Evolutionary conservation across 352 stramenopile species (phyloP).

Genomic region (Pythium dissotocum): DNA sequence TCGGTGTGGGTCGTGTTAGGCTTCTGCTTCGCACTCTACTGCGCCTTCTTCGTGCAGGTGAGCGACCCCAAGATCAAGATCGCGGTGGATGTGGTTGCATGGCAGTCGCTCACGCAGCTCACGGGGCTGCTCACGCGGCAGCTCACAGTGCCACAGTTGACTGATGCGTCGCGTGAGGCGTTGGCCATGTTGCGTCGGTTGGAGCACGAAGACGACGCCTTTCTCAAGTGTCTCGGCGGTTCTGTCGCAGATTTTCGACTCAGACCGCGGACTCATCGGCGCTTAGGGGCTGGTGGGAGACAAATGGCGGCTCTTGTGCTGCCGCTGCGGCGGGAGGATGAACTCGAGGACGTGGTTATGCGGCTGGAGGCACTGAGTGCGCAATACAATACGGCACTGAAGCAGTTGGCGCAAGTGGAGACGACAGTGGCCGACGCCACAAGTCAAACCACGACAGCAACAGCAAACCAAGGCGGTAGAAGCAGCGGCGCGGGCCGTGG

Average conservation of each 20-base stretch:
- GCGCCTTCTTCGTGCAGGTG: constrained; percentile 61
- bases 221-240: constrained; percentile 59
- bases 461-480: background rate
- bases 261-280: background rate
- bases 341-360: constrained; percentile 9
- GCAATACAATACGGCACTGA: constrained; percentile 17
- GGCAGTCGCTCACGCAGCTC: constrained; percentile 44
- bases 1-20: constrained; percentile 36
- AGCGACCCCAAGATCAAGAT: constrained; percentile 65
- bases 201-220: constrained; percentile 54
- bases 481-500: background rate
- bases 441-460: background rate
- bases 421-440: background rate
- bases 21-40: constrained; percentile 62
- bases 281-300: background rate
- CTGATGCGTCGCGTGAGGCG: constrained; percentile 36
- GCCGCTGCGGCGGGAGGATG: background rate
- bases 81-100: constrained; percentile 45
- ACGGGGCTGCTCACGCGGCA: constrained; percentile 33
- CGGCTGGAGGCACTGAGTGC: constrained; percentile 15
- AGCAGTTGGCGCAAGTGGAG: background rate
- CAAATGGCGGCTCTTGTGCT: background rate
- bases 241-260: constrained; percentile 29
- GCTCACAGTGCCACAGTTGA: constrained; percentile 26
- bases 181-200: constrained; percentile 51